Evolutionary conservation across 176 grass and related monocot genomes (phyloP).

Genomic region (Dendrocalamus sinicus): DNA sequence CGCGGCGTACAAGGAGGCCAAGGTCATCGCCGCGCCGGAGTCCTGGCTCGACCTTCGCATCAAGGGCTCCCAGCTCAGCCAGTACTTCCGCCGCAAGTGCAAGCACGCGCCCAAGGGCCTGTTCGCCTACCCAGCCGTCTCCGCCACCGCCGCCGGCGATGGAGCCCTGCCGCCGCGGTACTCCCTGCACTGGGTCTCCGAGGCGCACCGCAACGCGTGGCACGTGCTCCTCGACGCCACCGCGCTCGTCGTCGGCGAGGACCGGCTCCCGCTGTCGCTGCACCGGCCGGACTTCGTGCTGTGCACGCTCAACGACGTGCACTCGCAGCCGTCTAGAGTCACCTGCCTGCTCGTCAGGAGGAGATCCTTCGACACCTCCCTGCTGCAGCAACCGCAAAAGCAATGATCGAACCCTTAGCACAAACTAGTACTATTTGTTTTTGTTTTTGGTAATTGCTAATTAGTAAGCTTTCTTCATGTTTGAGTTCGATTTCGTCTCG

Average conservation of each 20-base stretch:
- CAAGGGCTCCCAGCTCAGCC: slow-evolving; percentile 83
- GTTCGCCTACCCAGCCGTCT: slow-evolving; percentile 67
- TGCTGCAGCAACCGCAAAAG: neutral
- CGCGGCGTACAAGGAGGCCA: slow-evolving; percentile 70
- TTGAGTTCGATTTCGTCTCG: neutral
- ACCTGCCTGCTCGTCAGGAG: slow-evolving; percentile 64
- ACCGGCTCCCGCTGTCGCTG: slow-evolving; percentile 61
- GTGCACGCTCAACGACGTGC: slow-evolving; percentile 49
- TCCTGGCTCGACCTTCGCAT: slow-evolving; percentile 73
- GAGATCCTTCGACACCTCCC: slow-evolving; percentile 56
- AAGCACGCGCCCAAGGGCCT: slow-evolving; percentile 75
- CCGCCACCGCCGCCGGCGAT: neutral
- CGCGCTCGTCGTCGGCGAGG: slow-evolving; percentile 47
- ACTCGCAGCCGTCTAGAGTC: slow-evolving; percentile 42
- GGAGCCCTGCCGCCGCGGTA: neutral
- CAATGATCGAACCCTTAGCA: neutral
- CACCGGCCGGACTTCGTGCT: slow-evolving; percentile 75
- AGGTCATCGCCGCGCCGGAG: slow-evolving; percentile 64
- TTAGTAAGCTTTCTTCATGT: neutral
- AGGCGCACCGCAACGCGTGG: slow-evolving; percentile 79
- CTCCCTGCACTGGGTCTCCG: slow-evolving; percentile 76
- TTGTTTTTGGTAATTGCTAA: neutral
- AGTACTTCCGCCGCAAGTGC: slow-evolving; percentile 80
- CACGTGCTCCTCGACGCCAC: slow-evolving; percentile 76
- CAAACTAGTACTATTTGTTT: neutral